These are phyloP conservation scores for Geranium rotundifolium DNA, from an alignment of 345 rosid genomes.

Conservation along the genomic window DNA sequence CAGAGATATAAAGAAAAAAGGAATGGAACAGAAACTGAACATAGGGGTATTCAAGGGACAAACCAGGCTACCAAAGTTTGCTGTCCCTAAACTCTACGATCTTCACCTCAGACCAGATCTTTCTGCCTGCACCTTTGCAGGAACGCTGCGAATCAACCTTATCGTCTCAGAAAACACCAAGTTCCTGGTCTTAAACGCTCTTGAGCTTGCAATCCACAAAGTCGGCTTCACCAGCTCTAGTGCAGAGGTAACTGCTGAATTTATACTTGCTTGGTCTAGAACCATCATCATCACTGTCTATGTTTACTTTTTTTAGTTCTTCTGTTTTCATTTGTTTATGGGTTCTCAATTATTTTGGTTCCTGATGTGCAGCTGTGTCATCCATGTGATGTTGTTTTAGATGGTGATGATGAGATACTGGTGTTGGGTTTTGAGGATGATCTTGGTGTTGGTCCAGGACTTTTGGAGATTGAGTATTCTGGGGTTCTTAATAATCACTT, in stretches of 20 bases:
- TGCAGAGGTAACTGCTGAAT: slow-evolving; percentile 13
- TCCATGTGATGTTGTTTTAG: slow-evolving; percentile 19
- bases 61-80: slow-evolving; percentile 21
- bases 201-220: slow-evolving; percentile 19
- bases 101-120: slow-evolving; percentile 21
- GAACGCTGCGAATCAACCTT: slow-evolving; percentile 13
- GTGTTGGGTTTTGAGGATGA: slow-evolving; percentile 24
- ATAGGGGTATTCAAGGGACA: slow-evolving; percentile 22
- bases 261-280: background rate
- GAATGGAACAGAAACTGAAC: slow-evolving; percentile 2
- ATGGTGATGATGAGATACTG: slow-evolving; percentile 30
- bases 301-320: background rate
- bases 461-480: slow-evolving; percentile 19
- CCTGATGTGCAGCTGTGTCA: slow-evolving; percentile 7
- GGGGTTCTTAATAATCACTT: slow-evolving; percentile 28
- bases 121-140: slow-evolving; percentile 24
- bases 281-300: background rate
- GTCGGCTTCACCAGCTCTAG: slow-evolving; percentile 21
- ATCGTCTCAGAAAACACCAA: slow-evolving; percentile 18
- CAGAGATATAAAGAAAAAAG: too few species aligned
- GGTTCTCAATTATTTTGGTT: too few species aligned
- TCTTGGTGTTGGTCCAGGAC: slow-evolving; percentile 24
- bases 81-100: slow-evolving; percentile 14
- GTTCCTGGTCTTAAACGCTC: slow-evolving; percentile 30
- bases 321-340: background rate